Conservation (phyloP, 2,329 filamentous ascomycete genomes). For the Fusarium sp. region DNA sequence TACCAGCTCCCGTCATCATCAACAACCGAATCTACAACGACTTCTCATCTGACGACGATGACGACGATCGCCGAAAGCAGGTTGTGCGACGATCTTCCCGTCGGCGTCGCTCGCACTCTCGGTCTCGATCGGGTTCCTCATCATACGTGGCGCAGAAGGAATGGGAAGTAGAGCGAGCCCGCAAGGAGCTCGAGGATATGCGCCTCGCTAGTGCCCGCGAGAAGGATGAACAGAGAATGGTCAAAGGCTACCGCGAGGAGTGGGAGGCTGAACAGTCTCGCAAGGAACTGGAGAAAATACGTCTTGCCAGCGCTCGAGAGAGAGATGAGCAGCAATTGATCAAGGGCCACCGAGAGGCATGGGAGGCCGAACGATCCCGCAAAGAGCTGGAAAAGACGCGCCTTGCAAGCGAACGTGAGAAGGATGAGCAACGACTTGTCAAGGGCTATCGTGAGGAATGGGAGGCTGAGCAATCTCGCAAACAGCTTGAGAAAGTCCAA, state of each 20-base stretch:
- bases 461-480: slow-evolving; percentile 46
- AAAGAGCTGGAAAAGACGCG: slow-evolving; percentile 60
- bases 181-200: slow-evolving; percentile 59
- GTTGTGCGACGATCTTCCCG: slow-evolving; percentile 42
- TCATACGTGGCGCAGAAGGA: slow-evolving; percentile 58
- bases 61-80: slow-evolving; percentile 47
- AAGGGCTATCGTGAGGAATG: slow-evolving; percentile 58
- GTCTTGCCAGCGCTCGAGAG: slow-evolving; percentile 54
- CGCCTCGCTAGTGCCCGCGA: slow-evolving; percentile 54
- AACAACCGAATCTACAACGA: slow-evolving; percentile 68
- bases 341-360: slow-evolving; percentile 57
- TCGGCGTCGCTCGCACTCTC: slow-evolving; percentile 47
- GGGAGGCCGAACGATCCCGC: slow-evolving; percentile 53
- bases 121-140: slow-evolving; percentile 51
- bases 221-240: slow-evolving; percentile 48
- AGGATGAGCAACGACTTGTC: slow-evolving; percentile 50
- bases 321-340: slow-evolving; percentile 52
- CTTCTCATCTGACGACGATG: slow-evolving; percentile 55
- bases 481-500: slow-evolving; percentile 37
- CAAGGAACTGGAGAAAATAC: slow-evolving; percentile 59
- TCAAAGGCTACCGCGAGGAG: slow-evolving; percentile 42
- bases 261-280: slow-evolving; percentile 50
- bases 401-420: slow-evolving; percentile 54
- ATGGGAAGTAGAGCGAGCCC: slow-evolving; percentile 52
- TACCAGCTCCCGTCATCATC: slow-evolving; percentile 62